A percentile compares a stretch with the other conserved stretches of the same genome.
Evolutionary conservation across 805 yeast species (phyloP).

Genomic region (Yamadazyma olivae): DNA sequence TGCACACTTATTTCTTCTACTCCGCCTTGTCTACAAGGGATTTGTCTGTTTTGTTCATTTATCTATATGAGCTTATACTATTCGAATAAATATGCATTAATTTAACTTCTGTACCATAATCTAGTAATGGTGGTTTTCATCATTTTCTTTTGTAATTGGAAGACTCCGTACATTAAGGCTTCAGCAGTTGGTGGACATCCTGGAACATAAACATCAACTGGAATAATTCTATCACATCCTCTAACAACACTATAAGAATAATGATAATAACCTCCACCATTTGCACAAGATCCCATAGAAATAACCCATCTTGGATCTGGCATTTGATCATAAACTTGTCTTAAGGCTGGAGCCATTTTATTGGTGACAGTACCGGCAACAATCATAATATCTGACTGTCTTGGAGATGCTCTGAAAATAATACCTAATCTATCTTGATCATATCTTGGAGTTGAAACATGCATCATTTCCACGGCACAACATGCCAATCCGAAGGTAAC

Average conservation of each 20-base stretch:
- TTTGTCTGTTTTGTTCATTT: too few species aligned
- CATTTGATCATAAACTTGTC: constrained; percentile 94
- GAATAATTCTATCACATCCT: constrained; percentile 85
- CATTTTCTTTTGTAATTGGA: constrained; percentile 89
- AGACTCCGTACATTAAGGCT: constrained; percentile 87
- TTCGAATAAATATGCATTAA: constrained; percentile 1
- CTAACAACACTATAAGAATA: constrained; percentile 86
- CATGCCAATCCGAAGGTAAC: constrained; percentile 90
- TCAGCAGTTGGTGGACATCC: constrained; percentile 93
- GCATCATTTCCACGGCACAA: constrained; percentile 96
- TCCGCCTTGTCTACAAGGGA: too few species aligned
- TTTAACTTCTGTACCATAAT: constrained; percentile 72
- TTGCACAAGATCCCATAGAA: constrained; percentile 92
- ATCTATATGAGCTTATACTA: too few species aligned
- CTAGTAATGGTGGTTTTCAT: constrained; percentile 75
- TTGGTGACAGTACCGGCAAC: constrained; percentile 90
- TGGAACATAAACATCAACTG: constrained; percentile 88
- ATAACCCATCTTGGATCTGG: constrained; percentile 94
- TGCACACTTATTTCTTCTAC: too few species aligned
- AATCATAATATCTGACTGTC: constrained; percentile 89
- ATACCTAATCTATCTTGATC: constrained; percentile 92
- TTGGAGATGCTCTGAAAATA: constrained; percentile 90
- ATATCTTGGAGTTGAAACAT: constrained; percentile 84
- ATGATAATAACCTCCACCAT: constrained; percentile 92
- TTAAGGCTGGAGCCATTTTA: constrained; percentile 90